phyloP scores from a whole-genome alignment of 495 filamentous ascomycete species.

The Tuber magnatum region DNA sequence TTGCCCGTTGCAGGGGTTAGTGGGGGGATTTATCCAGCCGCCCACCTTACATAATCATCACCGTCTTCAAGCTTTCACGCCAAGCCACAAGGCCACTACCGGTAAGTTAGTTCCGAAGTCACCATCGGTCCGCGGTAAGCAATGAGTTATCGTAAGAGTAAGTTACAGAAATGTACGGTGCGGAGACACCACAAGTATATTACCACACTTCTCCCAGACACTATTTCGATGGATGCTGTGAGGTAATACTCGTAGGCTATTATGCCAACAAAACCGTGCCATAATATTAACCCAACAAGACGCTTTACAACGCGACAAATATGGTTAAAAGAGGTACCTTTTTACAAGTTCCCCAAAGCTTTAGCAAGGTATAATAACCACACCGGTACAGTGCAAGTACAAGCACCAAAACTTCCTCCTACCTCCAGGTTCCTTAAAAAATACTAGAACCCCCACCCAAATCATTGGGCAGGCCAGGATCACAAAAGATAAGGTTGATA shows the following conservation, averaged over 20 bases:
- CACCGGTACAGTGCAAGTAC: not conserved
- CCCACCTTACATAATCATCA: not conserved
- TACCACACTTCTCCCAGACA: not conserved
- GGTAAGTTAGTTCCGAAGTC: not conserved
- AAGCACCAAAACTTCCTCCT: not conserved
- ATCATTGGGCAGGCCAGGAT: not conserved
- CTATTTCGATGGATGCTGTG: not conserved
- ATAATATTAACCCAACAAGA: not conserved
- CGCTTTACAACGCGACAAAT: not conserved
- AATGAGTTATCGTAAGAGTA: too few species aligned
- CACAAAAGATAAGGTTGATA: not conserved
- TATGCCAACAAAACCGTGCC: not conserved
- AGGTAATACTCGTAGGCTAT: not conserved
- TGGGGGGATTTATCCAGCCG: not conserved
- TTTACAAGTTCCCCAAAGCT: not conserved
- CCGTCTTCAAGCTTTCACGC: not conserved
- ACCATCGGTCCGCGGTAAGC: not conserved
- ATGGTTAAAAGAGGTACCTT: not conserved
- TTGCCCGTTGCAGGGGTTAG: not conserved
- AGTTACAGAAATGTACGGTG: not conserved
- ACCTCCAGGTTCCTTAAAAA: slow-evolving; percentile 4
- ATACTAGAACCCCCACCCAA: slow-evolving; percentile 4
- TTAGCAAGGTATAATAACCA: not conserved
- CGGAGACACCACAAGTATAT: not conserved
- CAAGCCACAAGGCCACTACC: not conserved